Percentiles rank a stretch among this genome's conserved stretches.
Evolutionary conservation across 2,329 filamentous ascomycete species (phyloP).

Genomic region (Hymenoscyphus repandus): DNA sequence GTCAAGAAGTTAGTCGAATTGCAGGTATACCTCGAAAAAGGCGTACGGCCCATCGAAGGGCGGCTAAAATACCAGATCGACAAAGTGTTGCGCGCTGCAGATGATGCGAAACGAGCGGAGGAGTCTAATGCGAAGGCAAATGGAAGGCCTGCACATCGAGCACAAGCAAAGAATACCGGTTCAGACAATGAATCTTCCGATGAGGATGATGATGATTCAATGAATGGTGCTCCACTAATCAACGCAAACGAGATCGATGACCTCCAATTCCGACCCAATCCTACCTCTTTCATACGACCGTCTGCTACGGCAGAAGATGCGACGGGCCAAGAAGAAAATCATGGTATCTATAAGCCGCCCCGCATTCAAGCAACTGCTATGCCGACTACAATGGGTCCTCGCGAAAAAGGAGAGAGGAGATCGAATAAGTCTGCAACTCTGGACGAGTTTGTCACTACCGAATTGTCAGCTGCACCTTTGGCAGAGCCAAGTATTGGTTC

Average conservation of each 20-base stretch:
- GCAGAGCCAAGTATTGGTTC: constrained; percentile 89
- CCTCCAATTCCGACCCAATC: constrained; percentile 58
- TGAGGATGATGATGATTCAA: constrained; percentile 29
- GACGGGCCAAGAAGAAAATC: constrained; percentile 36
- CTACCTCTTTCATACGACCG: constrained; percentile 37
- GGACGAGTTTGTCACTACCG: constrained; percentile 84
- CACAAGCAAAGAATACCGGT: constrained; percentile 9
- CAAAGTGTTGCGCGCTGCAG: constrained; percentile 82
- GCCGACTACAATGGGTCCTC: constrained; percentile 49
- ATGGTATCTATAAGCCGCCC: constrained; percentile 83
- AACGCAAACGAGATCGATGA: constrained; percentile 44
- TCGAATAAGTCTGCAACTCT: constrained; percentile 75
- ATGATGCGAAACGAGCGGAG: constrained; percentile 44
- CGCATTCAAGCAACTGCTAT: constrained; percentile 83
- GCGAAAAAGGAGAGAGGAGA: constrained; percentile 53
- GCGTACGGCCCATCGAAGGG: constrained; percentile 82
- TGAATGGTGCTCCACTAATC: constrained; percentile 21
- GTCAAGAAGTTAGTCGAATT: constrained; percentile 86
- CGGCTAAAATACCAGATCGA: constrained; percentile 94
- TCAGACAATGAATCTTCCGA: constrained; percentile 24
- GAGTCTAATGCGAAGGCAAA: constrained; percentile 34
- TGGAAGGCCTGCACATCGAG: not conserved
- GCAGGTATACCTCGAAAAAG: constrained; percentile 88
- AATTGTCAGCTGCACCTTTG: constrained; percentile 75
- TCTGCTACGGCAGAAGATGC: constrained; percentile 21